Conservation (phyloP, 371 early-diverging fungal species). For the Rhizopus sp. region DNA sequence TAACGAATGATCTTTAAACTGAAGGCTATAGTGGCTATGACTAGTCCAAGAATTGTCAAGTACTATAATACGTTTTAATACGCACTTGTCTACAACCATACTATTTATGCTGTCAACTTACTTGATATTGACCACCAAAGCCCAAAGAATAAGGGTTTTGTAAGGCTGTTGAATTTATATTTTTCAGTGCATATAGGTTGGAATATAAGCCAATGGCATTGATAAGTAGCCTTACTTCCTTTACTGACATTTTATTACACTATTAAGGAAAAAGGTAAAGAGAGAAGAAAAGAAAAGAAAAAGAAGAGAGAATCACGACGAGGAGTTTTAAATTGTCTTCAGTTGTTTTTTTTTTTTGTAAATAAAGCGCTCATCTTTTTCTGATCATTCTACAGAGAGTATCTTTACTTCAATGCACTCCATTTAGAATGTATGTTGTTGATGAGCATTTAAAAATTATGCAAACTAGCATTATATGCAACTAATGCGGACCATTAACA, state of each 20-base stretch:
- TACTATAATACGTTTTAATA: slow-evolving; percentile 6
- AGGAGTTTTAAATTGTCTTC: background rate
- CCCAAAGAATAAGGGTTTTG: slow-evolving; percentile 42
- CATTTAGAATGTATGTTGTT: too few species aligned
- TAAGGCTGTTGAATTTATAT: slow-evolving; percentile 31
- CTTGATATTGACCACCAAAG: slow-evolving; percentile 51
- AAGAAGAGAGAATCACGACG: slow-evolving; percentile 8
- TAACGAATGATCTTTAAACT: slow-evolving; percentile 18
- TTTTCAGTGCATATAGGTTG: slow-evolving; percentile 30
- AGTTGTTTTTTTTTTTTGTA: background rate
- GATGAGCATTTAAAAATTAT: too few species aligned
- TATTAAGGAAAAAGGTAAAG: slow-evolving; percentile 3
- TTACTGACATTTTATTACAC: slow-evolving; percentile 2
- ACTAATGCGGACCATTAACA: too few species aligned
- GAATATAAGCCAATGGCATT: slow-evolving; percentile 34
- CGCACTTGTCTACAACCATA: background rate
- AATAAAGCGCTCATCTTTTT: background rate
- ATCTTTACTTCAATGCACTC: too few species aligned
- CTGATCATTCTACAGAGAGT: too few species aligned
- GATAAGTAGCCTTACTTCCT: slow-evolving; percentile 20
- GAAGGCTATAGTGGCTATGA: slow-evolving; percentile 21
- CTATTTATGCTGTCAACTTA: slow-evolving; percentile 5
- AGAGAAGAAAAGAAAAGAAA: slow-evolving; percentile 7
- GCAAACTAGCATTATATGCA: too few species aligned
- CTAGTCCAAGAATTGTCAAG: slow-evolving; percentile 20